Evolutionary conservation across 129 eudicot species (phyloP).

Genomic region (Artemisia annua): DNA sequence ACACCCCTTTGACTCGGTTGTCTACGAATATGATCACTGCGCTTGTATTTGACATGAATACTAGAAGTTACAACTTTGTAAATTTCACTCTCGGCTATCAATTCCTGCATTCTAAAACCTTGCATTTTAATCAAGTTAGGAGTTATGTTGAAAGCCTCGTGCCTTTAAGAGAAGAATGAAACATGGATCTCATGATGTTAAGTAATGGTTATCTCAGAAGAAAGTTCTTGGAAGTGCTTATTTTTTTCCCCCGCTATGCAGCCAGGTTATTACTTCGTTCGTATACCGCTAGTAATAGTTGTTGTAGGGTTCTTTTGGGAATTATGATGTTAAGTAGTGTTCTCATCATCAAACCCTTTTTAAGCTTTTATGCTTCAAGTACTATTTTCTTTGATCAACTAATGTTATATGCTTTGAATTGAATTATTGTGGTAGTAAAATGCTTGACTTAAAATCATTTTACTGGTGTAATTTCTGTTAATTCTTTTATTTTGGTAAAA

Average conservation of each 20-base stretch:
- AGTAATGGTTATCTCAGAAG: not conserved
- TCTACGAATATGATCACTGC: not conserved
- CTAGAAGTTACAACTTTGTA: not conserved
- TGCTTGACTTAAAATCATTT: not conserved
- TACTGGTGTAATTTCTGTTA: no score
- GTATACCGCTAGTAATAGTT: not conserved
- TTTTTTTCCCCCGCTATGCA: not conserved
- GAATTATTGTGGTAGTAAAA: not conserved
- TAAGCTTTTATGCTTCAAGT: no score
- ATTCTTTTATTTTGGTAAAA: no score
- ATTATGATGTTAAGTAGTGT: not conserved
- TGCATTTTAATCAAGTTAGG: not conserved
- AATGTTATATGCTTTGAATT: no score
- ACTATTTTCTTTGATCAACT: not conserved
- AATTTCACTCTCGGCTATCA: not conserved
- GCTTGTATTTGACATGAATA: not conserved
- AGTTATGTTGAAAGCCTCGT: conserved; percentile 11
- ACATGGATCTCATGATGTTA: not conserved
- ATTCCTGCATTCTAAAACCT: not conserved
- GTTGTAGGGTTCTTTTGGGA: not conserved
- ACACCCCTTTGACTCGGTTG: not conserved
- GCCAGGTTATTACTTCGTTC: not conserved
- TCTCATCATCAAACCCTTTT: no score
- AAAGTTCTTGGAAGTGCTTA: not conserved
- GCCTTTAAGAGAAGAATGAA: not conserved